phyloP scores from a whole-genome alignment of 768 basidiomycete genomes.

The Kwoniella shandongensis region DNA sequence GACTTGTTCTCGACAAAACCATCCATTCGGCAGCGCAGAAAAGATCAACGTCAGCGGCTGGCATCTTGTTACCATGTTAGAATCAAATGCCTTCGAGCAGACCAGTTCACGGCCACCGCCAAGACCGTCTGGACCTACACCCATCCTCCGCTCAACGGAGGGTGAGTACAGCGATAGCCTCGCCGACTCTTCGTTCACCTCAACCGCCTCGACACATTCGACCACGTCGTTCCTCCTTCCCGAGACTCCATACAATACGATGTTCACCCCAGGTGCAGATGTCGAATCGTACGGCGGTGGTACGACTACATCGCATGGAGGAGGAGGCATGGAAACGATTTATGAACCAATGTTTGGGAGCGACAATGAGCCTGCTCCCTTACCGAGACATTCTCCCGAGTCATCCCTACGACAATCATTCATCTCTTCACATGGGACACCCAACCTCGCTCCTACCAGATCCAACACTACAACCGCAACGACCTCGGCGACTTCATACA shows the following conservation, averaged over 20 bases:
- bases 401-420: background rate
- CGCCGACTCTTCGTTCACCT: constrained; percentile 10
- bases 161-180: background rate
- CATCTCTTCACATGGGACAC: background rate
- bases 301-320: background rate
- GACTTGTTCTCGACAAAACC: no score
- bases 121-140: constrained; percentile 1
- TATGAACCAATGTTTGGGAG: background rate
- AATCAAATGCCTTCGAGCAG: no score
- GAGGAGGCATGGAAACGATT: background rate
- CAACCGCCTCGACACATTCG: constrained; percentile 5
- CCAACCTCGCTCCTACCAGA: background rate
- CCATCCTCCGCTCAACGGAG: background rate
- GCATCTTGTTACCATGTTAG: no score
- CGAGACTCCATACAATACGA: constrained; percentile 34
- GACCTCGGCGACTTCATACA: background rate
- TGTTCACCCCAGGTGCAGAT: constrained; percentile 9
- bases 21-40: no score
- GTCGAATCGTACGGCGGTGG: no score
- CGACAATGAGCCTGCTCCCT: background rate
- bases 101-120: no score
- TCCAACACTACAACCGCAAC: background rate
- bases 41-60: no score
- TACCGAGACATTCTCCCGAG: background rate
- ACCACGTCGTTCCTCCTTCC: constrained; percentile 17